Base-by-base conservation (phyloP, 106 monocot species). In the Dendrobium huoshanense region DNA sequence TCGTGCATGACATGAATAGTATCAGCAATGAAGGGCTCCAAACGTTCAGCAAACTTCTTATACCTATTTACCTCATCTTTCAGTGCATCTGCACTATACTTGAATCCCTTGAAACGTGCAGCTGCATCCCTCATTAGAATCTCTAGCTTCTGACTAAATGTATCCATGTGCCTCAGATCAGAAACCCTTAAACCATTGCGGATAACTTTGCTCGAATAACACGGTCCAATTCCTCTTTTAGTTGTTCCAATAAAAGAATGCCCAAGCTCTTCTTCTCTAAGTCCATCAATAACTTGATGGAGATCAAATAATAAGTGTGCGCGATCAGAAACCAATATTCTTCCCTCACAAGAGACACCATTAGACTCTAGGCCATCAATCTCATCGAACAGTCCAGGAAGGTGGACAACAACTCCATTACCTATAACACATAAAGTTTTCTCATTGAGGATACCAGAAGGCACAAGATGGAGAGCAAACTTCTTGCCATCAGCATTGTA, bases 391-490 rank as follows among this genome's bases (percentile, higher is more conserved):
- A 97, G 83, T 13, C 92, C 94, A 73, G 97, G 97, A 47, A 97
- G 88, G 79, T 97, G 97, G 9, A 94, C 92, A 1, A 92, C 97
- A 44, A 86, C 90, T 76, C 97, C 97, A 81, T 97, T 97, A 49
- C 97, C 97, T 79, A 97, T 87, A 2, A 97, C 87, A 84, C 97
- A 97, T 7, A 92, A 61, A 18, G 94, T 92, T 40, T 94, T 83
- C 59, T 90, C 87, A 78, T 94, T 94, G 67, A 97, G 90, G 78
- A 97, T 97, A 15, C 97, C 97, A 5, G 97, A 97, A 72, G 97
- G 97, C 77, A 97, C 89, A 55, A 97, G 94, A 81, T 97, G 97
- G 20, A 95, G 94, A 65, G 97, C 90, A 84, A 98, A 98, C 42
- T 92, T 98, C 82, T 92, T 92, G 9, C 97, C 97, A 48, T 94